phyloP scores from a whole-genome alignment of 257 asterid species.

The Schizonepeta tenuifolia region DNA sequence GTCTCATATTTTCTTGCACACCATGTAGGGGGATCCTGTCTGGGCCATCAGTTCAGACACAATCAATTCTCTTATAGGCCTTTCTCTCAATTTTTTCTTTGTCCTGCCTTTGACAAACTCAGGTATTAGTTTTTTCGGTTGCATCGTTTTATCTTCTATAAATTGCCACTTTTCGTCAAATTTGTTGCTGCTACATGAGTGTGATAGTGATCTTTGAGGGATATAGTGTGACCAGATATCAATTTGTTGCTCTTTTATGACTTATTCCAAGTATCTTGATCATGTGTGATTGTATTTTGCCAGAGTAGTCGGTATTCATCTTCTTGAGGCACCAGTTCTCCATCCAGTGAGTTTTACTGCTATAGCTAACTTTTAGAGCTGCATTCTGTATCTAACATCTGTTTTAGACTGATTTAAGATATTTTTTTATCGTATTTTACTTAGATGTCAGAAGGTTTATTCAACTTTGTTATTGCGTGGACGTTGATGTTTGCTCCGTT shows the following conservation, averaged over 20 bases:
- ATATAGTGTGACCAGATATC: neutral
- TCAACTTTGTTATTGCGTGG: slow-evolving; percentile 96
- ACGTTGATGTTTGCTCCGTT: slow-evolving; percentile 88
- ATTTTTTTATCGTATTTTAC: slow-evolving; percentile 26
- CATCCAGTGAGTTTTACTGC: slow-evolving; percentile 56
- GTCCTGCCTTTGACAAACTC: slow-evolving; percentile 75
- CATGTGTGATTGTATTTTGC: slow-evolving; percentile 46
- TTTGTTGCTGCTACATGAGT: neutral
- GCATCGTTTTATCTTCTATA: slow-evolving; percentile 21
- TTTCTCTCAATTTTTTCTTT: slow-evolving; percentile 91
- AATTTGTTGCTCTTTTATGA: neutral
- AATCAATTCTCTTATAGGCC: slow-evolving; percentile 67
- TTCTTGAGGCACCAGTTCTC: slow-evolving; percentile 73
- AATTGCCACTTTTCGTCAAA: slow-evolving; percentile 14
- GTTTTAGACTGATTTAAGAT: slow-evolving; percentile 29
- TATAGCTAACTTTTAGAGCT: neutral
- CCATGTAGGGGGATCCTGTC: slow-evolving; percentile 93
- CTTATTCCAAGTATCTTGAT: slow-evolving; percentile 41
- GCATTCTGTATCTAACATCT: neutral
- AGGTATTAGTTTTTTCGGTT: slow-evolving; percentile 45
- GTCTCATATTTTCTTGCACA: slow-evolving; percentile 3
- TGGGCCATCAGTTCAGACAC: slow-evolving; percentile 94
- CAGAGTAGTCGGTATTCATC: slow-evolving; percentile 95
- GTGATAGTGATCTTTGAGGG: neutral
- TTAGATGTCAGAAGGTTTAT: slow-evolving; percentile 94